Percentiles rank a stretch among this genome's conserved stretches.
phyloP scores from a whole-genome alignment of 371 early-diverging fungal genomes.

The Dentiscutata heterogama region DNA sequence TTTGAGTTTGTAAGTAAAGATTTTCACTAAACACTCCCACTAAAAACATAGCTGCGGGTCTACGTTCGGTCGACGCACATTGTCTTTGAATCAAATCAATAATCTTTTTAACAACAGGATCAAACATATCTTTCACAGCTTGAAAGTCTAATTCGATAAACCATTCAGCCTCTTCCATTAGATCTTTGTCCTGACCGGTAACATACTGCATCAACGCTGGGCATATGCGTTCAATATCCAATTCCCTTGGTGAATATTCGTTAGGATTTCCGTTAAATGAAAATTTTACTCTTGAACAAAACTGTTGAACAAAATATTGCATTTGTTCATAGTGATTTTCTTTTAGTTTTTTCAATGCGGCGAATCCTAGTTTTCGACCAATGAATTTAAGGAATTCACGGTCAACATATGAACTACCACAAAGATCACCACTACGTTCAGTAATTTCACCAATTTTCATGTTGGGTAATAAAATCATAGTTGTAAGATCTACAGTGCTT shows the following conservation, averaged over 20 bases:
- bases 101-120: conserved; percentile 53
- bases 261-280: conserved; percentile 41
- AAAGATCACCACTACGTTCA: conserved; percentile 64
- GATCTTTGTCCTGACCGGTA: conserved; percentile 23
- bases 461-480: conserved; percentile 42
- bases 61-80: conserved; percentile 46
- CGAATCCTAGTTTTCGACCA: conserved; percentile 34
- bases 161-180: conserved; percentile 44
- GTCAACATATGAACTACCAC: conserved; percentile 69
- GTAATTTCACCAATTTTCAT: conserved; percentile 63
- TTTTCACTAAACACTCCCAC: conserved; percentile 53
- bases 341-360: conserved; percentile 42
- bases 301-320: conserved; percentile 44
- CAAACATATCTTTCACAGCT: conserved; percentile 51
- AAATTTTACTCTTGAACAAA: conserved; percentile 42
- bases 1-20: conserved; percentile 48
- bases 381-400: conserved; percentile 62
- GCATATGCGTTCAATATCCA: conserved; percentile 44
- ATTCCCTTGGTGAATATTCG: conserved; percentile 36
- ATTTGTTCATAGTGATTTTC: conserved; percentile 39
- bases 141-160: conserved; percentile 33
- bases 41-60: conserved; percentile 51
- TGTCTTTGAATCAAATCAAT: conserved; percentile 51
- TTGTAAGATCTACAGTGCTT: conserved; percentile 68
- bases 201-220: conserved; percentile 44